phyloP scores from a whole-genome alignment of 371 early-diverging fungal species.

The Rhizopus sp. region DNA sequence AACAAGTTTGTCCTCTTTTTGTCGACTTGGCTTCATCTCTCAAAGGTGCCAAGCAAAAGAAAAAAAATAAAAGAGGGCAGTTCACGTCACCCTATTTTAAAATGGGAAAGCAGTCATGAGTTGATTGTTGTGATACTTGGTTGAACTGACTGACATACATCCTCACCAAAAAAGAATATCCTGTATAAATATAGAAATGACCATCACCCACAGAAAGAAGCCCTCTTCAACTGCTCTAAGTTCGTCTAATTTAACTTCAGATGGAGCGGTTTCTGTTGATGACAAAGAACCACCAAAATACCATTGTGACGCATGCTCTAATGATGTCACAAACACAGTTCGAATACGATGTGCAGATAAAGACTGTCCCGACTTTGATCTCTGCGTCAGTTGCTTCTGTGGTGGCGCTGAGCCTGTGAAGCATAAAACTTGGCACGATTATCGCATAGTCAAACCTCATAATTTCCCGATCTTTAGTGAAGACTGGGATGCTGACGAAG shows the following conservation, averaged over 20 bases:
- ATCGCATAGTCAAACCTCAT: conserved; percentile 85
- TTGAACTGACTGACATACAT: too few species aligned
- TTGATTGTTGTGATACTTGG: too few species aligned
- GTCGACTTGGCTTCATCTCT: too few species aligned
- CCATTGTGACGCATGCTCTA: conserved; percentile 92
- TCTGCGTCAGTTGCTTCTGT: conserved; percentile 95
- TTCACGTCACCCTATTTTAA: too few species aligned
- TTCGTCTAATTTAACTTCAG: conserved; percentile 25
- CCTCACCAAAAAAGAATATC: not conserved
- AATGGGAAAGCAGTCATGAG: too few species aligned
- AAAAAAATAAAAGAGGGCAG: too few species aligned
- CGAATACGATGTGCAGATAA: conserved; percentile 85
- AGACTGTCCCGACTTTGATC: conserved; percentile 92
- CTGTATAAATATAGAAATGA: conserved; percentile 27
- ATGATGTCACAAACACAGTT: conserved; percentile 86
- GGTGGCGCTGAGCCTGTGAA: conserved; percentile 80
- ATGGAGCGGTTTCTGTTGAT: conserved; percentile 29
- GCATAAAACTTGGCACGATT: conserved; percentile 88
- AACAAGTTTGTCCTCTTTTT: too few species aligned
- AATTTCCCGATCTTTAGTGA: conserved; percentile 84
- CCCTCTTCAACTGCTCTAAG: conserved; percentile 33
- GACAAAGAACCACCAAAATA: conserved; percentile 65
- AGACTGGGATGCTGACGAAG: conserved; percentile 98
- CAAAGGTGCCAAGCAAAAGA: too few species aligned
- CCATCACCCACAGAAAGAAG: conserved; percentile 52